Conservation (phyloP, 2,329 filamentous ascomycete genomes). For the Ceratocystis cacaofunesta region DNA sequence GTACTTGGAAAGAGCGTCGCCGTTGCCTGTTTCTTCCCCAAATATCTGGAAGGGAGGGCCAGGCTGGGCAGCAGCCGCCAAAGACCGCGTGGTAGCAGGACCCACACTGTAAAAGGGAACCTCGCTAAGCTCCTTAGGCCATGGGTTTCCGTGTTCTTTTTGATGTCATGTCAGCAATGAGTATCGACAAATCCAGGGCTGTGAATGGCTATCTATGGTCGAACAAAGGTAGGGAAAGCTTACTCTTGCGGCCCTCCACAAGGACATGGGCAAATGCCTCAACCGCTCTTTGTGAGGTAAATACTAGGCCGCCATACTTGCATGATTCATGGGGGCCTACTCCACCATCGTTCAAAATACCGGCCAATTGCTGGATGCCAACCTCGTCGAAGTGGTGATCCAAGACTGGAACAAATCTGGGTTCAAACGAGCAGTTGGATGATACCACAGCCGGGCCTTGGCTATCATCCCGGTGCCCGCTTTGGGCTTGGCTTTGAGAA, state of each 20-base stretch:
- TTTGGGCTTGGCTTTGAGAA: conserved; percentile 20
- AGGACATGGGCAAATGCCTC: conserved; percentile 58
- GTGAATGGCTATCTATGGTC: neutral
- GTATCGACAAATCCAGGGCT: neutral
- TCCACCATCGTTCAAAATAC: conserved; percentile 31
- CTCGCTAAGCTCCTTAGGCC: conserved; percentile 24
- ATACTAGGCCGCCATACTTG: conserved; percentile 63
- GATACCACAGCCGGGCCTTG: too few species aligned
- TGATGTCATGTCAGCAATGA: neutral
- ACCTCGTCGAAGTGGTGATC: conserved; percentile 52
- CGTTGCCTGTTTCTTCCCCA: conserved; percentile 72
- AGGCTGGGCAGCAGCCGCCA: conserved; percentile 26
- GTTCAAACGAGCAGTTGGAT: conserved; percentile 35
- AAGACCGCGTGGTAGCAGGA: conserved; percentile 62
- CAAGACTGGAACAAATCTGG: conserved; percentile 61
- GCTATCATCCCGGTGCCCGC: neutral
- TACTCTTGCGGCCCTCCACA: conserved; percentile 17
- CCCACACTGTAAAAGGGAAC: conserved; percentile 63
- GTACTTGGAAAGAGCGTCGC: conserved; percentile 59
- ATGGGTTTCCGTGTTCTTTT: conserved; percentile 10
- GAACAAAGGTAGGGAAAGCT: neutral
- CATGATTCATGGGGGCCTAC: conserved; percentile 25
- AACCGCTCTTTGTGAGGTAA: conserved; percentile 71
- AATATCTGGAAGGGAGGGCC: conserved; percentile 43
- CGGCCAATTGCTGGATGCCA: conserved; percentile 39